phyloP scores from a whole-genome alignment of 345 rosid genomes.

The Pseudoturritis turrita region DNA sequence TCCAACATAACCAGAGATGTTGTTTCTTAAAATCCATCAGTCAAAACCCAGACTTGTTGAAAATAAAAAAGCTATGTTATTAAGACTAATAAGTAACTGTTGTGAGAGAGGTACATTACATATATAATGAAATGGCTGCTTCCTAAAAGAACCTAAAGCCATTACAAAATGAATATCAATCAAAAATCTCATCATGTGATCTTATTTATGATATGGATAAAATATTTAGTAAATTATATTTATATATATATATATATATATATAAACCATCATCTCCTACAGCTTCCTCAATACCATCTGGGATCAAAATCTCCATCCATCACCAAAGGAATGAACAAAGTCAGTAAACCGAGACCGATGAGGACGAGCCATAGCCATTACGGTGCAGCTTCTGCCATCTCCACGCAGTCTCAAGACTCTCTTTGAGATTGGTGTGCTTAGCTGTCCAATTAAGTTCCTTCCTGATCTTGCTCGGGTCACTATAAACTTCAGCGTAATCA shows the following conservation, averaged over 20 bases:
- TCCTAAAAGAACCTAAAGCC: slow-evolving; percentile 30
- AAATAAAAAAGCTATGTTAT: not conserved
- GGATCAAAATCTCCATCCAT: slow-evolving; percentile 26
- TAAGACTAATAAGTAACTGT: not conserved
- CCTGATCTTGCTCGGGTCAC: slow-evolving; percentile 53
- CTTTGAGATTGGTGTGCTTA: slow-evolving; percentile 42
- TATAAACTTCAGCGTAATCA: slow-evolving; percentile 57
- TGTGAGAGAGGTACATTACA: slow-evolving; percentile 4
- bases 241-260: slow-evolving; percentile 17
- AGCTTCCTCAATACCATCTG: slow-evolving; percentile 5
- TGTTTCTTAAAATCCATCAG: not conserved
- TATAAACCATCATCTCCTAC: slow-evolving; percentile 18
- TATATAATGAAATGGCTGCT: slow-evolving; percentile 11
- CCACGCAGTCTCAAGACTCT: slow-evolving; percentile 58
- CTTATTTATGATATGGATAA: not conserved
- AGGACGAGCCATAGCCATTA: slow-evolving; percentile 41
- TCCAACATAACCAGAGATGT: not conserved
- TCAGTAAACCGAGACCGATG: slow-evolving; percentile 24
- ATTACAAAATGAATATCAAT: slow-evolving; percentile 26
- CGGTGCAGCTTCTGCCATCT: slow-evolving; percentile 60
- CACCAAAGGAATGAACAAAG: slow-evolving; percentile 21
- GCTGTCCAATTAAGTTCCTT: slow-evolving; percentile 61
- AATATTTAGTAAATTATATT: slow-evolving; percentile 10
- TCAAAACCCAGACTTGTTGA: too few species aligned
- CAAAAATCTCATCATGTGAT: slow-evolving; percentile 17